Percentiles rank a stretch among this genome's conserved stretches.
These are phyloP conservation scores for Vigna angularis DNA, from an alignment of 306 rosid genomes.

Conservation along the genomic window DNA sequence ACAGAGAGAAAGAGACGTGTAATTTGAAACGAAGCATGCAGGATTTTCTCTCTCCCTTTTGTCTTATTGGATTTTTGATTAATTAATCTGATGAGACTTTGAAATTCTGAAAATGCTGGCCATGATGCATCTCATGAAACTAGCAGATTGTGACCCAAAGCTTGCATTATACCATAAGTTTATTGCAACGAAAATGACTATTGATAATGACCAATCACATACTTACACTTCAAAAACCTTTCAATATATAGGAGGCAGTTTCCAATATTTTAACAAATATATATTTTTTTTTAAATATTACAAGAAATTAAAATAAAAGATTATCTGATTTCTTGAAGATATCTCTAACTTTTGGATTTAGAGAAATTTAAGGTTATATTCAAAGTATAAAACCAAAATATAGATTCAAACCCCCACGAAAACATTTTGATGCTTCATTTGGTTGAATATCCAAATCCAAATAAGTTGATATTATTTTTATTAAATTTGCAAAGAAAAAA, in stretches of 20 bases:
- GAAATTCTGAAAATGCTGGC: slow-evolving; percentile 50
- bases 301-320: too few species aligned
- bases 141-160: slow-evolving; percentile 40
- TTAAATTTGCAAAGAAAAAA: too few species aligned
- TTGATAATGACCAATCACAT: too few species aligned
- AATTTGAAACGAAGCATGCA: slow-evolving; percentile 25
- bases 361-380: not conserved
- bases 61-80: slow-evolving; percentile 39
- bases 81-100: slow-evolving; percentile 42
- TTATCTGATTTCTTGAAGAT: too few species aligned
- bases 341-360: too few species aligned
- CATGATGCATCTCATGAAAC: slow-evolving; percentile 38
- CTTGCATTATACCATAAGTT: slow-evolving; percentile 34
- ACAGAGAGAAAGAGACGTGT: slow-evolving; percentile 32
- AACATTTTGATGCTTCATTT: slow-evolving; percentile 31
- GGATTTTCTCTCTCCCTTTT: slow-evolving; percentile 28
- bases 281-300: too few species aligned
- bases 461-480: not conserved
- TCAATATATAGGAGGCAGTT: too few species aligned
- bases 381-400: not conserved
- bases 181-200: not conserved
- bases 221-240: too few species aligned
- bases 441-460: slow-evolving; percentile 17
- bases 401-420: not conserved
- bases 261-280: too few species aligned